phyloP scores from a whole-genome alignment of 2,329 filamentous ascomycete species.

The Podosphaera fusca region DNA sequence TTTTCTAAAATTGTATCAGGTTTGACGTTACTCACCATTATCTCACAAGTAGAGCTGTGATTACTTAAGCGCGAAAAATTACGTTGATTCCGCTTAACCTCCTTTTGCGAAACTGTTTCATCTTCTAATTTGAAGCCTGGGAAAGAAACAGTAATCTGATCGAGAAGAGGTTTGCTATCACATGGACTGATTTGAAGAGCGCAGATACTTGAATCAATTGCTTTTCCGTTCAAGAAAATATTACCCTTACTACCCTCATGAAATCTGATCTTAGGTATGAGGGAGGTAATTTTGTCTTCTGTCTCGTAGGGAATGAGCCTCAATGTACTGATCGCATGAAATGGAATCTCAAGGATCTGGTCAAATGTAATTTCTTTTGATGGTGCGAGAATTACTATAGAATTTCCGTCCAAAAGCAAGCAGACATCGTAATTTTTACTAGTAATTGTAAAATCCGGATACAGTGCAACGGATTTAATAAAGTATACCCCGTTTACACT shows the following conservation, averaged over 20 bases:
- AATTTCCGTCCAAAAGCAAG: slow-evolving; percentile 3
- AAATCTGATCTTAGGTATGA: neutral
- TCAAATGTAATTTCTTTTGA: slow-evolving; percentile 2
- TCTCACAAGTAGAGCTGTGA: slow-evolving; percentile 1
- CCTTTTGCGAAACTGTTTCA: neutral
- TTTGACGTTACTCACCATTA: neutral
- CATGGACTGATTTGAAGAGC: neutral
- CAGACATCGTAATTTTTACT: slow-evolving; percentile 1
- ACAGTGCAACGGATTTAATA: slow-evolving; percentile 1
- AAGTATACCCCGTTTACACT: neutral
- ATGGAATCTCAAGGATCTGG: slow-evolving; percentile 4
- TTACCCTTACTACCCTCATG: neutral
- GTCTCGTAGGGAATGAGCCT: neutral
- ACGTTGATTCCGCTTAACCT: neutral
- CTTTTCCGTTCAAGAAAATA: neutral
- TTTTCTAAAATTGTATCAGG: neutral
- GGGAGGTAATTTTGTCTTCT: neutral
- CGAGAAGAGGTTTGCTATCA: neutral
- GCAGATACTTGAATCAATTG: neutral
- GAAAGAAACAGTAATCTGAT: neutral
- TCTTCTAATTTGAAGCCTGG: neutral
- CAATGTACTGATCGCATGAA: neutral
- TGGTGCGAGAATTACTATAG: slow-evolving; percentile 2
- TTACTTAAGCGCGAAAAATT: neutral
- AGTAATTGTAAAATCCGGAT: slow-evolving; percentile 2